phyloP scores from a whole-genome alignment of 73 alveolate genomes.

The Durusdinium trenchii region DNA sequence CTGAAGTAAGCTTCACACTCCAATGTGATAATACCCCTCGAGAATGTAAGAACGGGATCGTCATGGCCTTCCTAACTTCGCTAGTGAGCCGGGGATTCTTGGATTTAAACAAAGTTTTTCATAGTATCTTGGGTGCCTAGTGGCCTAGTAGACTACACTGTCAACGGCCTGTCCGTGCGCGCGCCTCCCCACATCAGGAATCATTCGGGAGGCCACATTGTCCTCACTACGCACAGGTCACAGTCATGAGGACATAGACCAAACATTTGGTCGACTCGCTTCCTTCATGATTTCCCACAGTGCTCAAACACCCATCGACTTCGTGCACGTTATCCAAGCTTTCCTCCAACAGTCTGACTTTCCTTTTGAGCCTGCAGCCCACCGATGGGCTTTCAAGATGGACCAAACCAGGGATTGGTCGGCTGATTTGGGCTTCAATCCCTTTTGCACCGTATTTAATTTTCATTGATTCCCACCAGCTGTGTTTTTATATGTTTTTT shows the following conservation, averaged over 20 bases:
- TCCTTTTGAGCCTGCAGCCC: not conserved
- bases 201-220: not conserved
- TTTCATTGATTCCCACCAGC: too few species aligned
- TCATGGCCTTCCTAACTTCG: not conserved
- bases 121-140: too few species aligned
- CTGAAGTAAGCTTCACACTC: not conserved
- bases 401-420: not conserved
- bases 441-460: too few species aligned
- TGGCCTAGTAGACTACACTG: too few species aligned
- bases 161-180: too few species aligned
- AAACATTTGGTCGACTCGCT: not conserved
- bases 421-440: too few species aligned
- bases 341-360: not conserved
- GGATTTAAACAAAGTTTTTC: not conserved
- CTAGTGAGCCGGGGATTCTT: not conserved
- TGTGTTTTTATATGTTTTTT: too few species aligned
- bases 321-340: not conserved
- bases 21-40: not conserved
- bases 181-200: not conserved
- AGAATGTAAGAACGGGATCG: not conserved
- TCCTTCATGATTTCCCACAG: not conserved
- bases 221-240: not conserved
- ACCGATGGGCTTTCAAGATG: not conserved
- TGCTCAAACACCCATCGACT: not conserved
- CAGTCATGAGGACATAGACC: slow-evolving; percentile 35